Base-by-base conservation (phyloP, 108 stramenopile species). In the Licmophora abbreviata region DNA sequence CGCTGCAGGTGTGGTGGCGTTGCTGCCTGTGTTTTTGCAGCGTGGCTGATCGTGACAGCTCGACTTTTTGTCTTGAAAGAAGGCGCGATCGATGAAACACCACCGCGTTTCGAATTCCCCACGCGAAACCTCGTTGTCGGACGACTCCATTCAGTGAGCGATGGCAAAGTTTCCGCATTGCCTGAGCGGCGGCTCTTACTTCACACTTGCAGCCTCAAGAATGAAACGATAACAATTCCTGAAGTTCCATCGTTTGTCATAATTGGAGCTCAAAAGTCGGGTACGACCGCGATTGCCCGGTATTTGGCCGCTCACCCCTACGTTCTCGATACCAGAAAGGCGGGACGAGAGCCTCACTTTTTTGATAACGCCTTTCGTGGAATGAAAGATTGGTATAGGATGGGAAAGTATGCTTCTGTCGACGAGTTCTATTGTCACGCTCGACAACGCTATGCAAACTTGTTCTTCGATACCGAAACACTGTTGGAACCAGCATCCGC, bases 201-300 rank as follows among this genome's bases (percentile, higher is more conserved):
- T n/a, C n/a, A n/a, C n/a, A n/a, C n/a, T n/a, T n/a, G n/a, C n/a
- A n/a, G n/a, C n/a, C n/a, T n/a, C n/a, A n/a, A n/a, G n/a, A n/a
- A n/a, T n/a, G n/a, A n/a, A n/a, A n/a, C n/a, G n/a, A 40, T 40
- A 18, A 40, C 38, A 18, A 4, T 40, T 40, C 38, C 4, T 3
- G 1, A 40, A n/a, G 46, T 63, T 31, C 79, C 79, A 14, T 57
- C 60, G 8, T 79, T 70, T 61, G 25, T 79, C 22, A 69, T 83
- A 28, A 35, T 84, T 20, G 86, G 86, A 9, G 79, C 80, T 7
- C 86, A 88, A 60, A 93, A 93, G 51, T 70, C 78, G 27, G 91
- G 91, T 7, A 93, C 91, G 26, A 90, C 91, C 1, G 45, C 58
- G 42, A 44, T 93, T 33, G 88, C 80, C 49, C 85, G 90, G 32